Base-by-base conservation (phyloP, 2,329 filamentous ascomycete genomes). In the Phaeosphaeriaceae sp. region DNA sequence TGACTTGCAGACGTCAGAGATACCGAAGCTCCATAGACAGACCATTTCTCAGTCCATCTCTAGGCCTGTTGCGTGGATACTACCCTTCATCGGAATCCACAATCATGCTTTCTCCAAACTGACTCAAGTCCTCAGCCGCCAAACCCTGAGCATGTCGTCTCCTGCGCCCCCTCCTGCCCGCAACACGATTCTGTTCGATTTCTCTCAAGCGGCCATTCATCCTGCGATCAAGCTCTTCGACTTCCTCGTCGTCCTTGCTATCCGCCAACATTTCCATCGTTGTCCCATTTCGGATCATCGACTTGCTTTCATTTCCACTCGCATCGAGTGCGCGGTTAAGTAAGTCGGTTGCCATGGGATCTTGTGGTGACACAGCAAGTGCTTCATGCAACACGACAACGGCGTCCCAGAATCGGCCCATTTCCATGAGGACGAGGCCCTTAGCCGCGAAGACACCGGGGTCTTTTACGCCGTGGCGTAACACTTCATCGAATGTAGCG, bases 371-470 rank as follows among this genome's bases (percentile, higher is more conserved):
- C 17, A 93, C 85, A 0, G 89, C 88, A 13, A 94, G 79, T 1
- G 90, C 90, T 76, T 97, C 90, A 61, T 97, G 94, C 20, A 97
- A 78, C 2, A 90, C 86, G 8, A 87, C 81, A 3, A 94, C 87
- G 0, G 93, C 93, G 37, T 95, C 88, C 62, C 88, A 88, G 0
- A 85, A 83, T 42, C 84, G 81, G 13, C 84, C 85, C 59, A 91
- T 80, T 64, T 96, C 91, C 60, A 97, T 82, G 46, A 93, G 80
- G 11, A 96, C 88, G 13, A 97, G 79, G 0, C 90, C 93, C 64
- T 96, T 93, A 9, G 91, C 87, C 40, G 85, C 84, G 67, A 96
- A 94, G 2, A 94, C 83, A 23, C 85, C 82, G 1, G 89, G 82
- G 56, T 94, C 89, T 58, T 92, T 92, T 35, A 88, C 88, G 20